Base-by-base conservation (phyloP, 73 alveolate species). In the Urostyla sp. region DNA sequence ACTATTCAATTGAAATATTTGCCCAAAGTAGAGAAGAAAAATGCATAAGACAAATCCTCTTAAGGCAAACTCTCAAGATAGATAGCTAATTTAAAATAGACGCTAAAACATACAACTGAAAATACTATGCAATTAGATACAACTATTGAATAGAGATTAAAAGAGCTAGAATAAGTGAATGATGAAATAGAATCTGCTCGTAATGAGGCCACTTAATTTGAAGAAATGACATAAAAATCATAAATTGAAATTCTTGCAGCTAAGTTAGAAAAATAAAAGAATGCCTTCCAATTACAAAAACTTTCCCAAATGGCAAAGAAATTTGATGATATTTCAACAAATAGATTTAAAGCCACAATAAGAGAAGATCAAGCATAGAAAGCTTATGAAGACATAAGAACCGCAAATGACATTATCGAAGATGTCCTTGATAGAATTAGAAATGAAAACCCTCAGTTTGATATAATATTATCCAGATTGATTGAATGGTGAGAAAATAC, bases 1-100 rank as follows among this genome's bases (percentile, higher is more conserved):
- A 95, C 98, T 52, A 96, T 96, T 30, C 93, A 96, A 79, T 88
- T 96, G 23, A 95, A 96, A 80, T 96, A 96, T 72, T 87, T 87
- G 54, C 95, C 95, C 21, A 91, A 91, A 82, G 98, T 86, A 15
- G 94, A 92, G 56, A 90, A 87, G 54, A 82, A 85, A 51, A 87
- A 88, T 63, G 91, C 92, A 18, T 73, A 79, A 30, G 79, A 88
- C 28, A 87, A 72, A 60, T 52, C 81, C 50, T 89, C 86, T 49
- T 77, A 51, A 67, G 96, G 96, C 20, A 82, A 81, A 37, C 82
- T 91, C 3, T 87, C 92, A 20, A 75, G 94, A 60, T 77, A 93
- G 66, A 88, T 93, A 11, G 86, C 94, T 3, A 88, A 92, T 27
- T 69, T 93, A 0, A 93, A 93, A 69, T 73, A 88, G 34, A 93